phyloP scores from a whole-genome alignment of 176 grass and related monocot species.

The Zizania latifolia region DNA sequence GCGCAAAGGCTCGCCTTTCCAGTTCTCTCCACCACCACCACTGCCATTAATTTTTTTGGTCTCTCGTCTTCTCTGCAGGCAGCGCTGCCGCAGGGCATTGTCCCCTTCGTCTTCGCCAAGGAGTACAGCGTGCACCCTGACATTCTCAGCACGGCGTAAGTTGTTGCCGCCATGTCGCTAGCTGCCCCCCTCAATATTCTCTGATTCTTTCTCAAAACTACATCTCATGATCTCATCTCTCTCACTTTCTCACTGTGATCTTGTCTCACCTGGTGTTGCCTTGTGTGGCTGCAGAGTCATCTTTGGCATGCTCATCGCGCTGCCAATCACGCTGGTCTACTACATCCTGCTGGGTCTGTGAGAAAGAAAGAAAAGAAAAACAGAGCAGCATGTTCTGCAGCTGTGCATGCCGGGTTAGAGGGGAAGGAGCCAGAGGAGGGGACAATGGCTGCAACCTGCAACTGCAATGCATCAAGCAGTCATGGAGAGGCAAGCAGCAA shows the following conservation, averaged over 20 bases:
- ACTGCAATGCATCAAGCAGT: conserved; percentile 5
- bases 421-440: conserved; percentile 28
- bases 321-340: conserved; percentile 90
- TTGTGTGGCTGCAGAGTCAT: conserved; percentile 59
- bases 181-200: background rate
- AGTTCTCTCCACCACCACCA: background rate
- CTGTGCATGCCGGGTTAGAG: background rate
- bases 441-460: conserved; percentile 21
- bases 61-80: conserved; percentile 39
- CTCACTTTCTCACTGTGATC: background rate
- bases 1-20: background rate
- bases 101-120: conserved; percentile 98
- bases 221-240: too few species aligned
- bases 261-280: conserved; percentile 30
- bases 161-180: background rate
- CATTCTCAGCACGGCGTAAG: conserved; percentile 97
- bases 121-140: conserved; percentile 98
- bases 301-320: conserved; percentile 90
- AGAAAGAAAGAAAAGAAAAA: background rate
- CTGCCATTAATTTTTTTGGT: background rate
- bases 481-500: background rate
- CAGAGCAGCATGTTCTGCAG: background rate
- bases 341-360: conserved; percentile 84
- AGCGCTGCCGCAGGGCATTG: conserved; percentile 87
- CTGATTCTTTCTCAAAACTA: too few species aligned